Percentiles rank a stretch among this genome's conserved stretches.
Evolutionary conservation across 2,329 filamentous ascomycete species (phyloP).

Genomic region (Arthroderma sp.): DNA sequence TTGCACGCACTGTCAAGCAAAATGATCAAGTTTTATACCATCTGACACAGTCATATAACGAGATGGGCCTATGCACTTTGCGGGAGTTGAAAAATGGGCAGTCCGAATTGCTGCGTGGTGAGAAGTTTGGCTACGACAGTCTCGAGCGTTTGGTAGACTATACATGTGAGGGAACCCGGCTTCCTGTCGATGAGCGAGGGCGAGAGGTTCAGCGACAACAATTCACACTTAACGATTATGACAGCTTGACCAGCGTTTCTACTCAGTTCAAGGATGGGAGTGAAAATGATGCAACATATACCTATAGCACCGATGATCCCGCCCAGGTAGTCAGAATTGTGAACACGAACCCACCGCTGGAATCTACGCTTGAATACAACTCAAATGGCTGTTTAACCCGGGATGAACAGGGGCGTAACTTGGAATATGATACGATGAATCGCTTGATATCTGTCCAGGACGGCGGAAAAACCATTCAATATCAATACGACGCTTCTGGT

Average conservation of each 20-base stretch:
- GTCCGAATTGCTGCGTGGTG: background rate
- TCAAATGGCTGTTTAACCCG: constrained; percentile 1
- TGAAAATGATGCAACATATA: background rate
- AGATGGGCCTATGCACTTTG: background rate
- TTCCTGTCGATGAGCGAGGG: constrained; percentile 1
- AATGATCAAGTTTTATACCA: background rate
- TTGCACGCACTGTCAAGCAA: background rate
- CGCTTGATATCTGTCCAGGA: background rate
- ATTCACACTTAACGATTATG: constrained; percentile 1
- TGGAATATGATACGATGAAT: background rate
- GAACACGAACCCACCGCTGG: background rate
- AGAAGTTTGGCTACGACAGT: constrained; percentile 1
- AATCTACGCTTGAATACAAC: constrained; percentile 1
- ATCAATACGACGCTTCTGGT: constrained; percentile 1
- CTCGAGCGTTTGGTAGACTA: constrained; percentile 1
- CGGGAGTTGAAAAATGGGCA: background rate
- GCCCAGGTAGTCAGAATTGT: background rate
- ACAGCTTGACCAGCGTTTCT: background rate
- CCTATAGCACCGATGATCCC: background rate
- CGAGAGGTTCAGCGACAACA: background rate
- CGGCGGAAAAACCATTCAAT: background rate
- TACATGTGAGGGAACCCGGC: background rate
- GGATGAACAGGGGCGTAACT: constrained; percentile 1
- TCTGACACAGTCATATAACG: constrained; percentile 1
- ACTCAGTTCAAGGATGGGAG: background rate